Evolutionary conservation across 2,329 filamentous ascomycete species (phyloP).

Genomic region (Colletotrichum endophyticum): DNA sequence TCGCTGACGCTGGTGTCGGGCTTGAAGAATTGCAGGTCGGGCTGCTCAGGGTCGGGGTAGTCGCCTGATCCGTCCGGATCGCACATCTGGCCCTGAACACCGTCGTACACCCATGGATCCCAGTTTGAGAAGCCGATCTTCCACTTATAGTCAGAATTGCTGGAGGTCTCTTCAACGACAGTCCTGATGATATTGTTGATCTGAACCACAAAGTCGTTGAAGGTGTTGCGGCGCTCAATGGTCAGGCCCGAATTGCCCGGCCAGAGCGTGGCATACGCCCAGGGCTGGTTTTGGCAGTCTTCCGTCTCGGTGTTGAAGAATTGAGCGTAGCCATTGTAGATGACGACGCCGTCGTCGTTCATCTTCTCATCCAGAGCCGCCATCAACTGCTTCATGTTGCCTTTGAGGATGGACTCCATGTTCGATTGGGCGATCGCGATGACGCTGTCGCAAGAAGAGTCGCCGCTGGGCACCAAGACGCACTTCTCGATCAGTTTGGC

Average conservation of each 20-base stretch:
- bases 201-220: constrained; percentile 32
- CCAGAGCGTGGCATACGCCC: constrained; percentile 1
- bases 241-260: constrained; percentile 16
- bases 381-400: constrained; percentile 30
- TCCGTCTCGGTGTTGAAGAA: constrained; percentile 33
- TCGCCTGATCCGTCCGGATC: constrained; percentile 21
- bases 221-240: constrained; percentile 29
- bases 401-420: constrained; percentile 29
- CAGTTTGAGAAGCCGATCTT: background rate
- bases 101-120: constrained; percentile 23
- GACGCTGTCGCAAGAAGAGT: constrained; percentile 23
- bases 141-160: background rate
- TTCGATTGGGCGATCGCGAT: constrained; percentile 28
- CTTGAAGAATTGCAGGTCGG: constrained; percentile 38
- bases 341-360: constrained; percentile 30
- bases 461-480: constrained; percentile 21
- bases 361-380: constrained; percentile 31
- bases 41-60: constrained; percentile 33
- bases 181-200: constrained; percentile 29
- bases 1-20: constrained; percentile 19
- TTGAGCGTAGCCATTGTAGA: constrained; percentile 32
- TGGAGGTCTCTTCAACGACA: constrained; percentile 27
- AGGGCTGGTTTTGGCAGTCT: constrained; percentile 22
- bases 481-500: constrained; percentile 13
- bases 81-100: constrained; percentile 36